A percentile compares a stretch with the other conserved stretches of the same genome.
These are phyloP conservation scores for Colletotrichum neosansevieriae DNA, from an alignment of 2,329 filamentous ascomycete species.

Conservation along the genomic window DNA sequence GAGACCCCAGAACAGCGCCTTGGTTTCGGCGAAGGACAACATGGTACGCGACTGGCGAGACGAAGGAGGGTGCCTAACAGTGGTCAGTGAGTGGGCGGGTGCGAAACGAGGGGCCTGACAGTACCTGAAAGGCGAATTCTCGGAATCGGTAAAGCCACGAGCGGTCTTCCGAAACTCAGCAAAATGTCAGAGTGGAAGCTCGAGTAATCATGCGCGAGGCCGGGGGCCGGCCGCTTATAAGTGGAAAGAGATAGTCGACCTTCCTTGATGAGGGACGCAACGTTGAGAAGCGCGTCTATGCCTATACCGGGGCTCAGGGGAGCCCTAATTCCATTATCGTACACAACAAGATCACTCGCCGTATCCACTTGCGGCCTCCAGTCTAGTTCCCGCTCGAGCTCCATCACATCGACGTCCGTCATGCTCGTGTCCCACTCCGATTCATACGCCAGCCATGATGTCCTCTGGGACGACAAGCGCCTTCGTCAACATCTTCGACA, in stretches of 20 bases:
- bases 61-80: background rate
- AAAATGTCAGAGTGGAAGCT: background rate
- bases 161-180: too few relatives aligned
- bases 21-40: conserved; percentile 41
- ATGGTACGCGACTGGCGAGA: conserved; percentile 40
- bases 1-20: conserved; percentile 49
- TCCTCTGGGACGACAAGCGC: too few relatives aligned
- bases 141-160: background rate
- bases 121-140: too few relatives aligned
- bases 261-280: conserved; percentile 1
- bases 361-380: background rate
- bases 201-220: background rate
- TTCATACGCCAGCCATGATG: too few relatives aligned
- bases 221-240: conserved; percentile 21
- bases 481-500: too few relatives aligned
- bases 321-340: conserved; percentile 32
- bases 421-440: too few relatives aligned
- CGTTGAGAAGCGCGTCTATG: conserved; percentile 16
- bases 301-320: background rate
- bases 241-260: conserved; percentile 9
- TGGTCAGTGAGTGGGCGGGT: too few relatives aligned
- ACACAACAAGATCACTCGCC: conserved; percentile 4
- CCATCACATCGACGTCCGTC: background rate
- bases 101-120: too few relatives aligned
- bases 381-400: background rate